These are phyloP conservation scores for Amylocarpus encephaloides DNA, from an alignment of 2,329 filamentous ascomycete genomes.

Conservation along the genomic window DNA sequence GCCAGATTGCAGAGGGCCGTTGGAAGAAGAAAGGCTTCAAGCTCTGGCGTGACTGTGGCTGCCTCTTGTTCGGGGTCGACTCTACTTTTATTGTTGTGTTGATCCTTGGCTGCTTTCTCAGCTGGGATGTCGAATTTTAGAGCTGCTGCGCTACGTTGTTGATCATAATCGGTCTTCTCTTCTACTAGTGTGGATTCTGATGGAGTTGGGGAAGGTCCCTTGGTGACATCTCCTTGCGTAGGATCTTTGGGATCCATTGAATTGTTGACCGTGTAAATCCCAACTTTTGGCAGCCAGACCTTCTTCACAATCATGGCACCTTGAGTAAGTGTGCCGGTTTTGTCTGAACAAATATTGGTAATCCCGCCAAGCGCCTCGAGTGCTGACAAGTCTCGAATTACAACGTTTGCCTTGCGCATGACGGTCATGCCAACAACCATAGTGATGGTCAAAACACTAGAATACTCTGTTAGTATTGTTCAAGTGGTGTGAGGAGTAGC, in stretches of 20 bases:
- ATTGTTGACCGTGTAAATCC: conserved; percentile 45
- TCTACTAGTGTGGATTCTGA: conserved; percentile 26
- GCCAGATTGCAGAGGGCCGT: conserved; percentile 54
- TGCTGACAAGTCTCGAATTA: conserved; percentile 40
- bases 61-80: conserved; percentile 16
- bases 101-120: conserved; percentile 31
- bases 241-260: conserved; percentile 50
- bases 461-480: conserved; percentile 32
- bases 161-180: conserved; percentile 47
- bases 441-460: conserved; percentile 47
- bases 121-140: conserved; percentile 59
- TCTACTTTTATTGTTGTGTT: conserved; percentile 29
- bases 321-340: conserved; percentile 63
- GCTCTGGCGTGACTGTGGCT: conserved; percentile 35
- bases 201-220: conserved; percentile 22
- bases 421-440: conserved; percentile 43
- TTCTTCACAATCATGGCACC: conserved; percentile 54
- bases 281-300: conserved; percentile 48
- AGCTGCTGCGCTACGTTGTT: conserved; percentile 52
- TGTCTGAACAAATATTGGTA: conserved; percentile 71
- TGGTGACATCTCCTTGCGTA: conserved; percentile 41
- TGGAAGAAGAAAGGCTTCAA: conserved; percentile 46
- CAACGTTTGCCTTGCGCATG: conserved; percentile 41
- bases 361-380: conserved; percentile 67
- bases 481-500: neutral